These are phyloP conservation scores for Aspergillus cristatus DNA, from an alignment of 495 filamentous ascomycete genomes.

Conservation along the genomic window DNA sequence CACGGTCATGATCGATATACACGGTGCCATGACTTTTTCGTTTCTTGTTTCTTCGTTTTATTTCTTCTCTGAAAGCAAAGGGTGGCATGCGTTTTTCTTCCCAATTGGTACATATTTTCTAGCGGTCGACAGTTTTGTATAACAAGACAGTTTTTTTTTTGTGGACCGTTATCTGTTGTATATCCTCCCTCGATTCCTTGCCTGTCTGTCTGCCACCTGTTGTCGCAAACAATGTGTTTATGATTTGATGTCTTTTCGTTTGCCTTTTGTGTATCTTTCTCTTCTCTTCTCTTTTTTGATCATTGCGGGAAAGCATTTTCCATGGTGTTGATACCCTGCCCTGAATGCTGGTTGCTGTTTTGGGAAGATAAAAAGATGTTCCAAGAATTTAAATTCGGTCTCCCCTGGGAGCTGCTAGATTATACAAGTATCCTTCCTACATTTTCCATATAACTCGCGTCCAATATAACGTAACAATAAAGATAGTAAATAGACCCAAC, in stretches of 20 bases:
- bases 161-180: slow-evolving; percentile 16
- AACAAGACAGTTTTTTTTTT: slow-evolving; percentile 9
- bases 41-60: slow-evolving; percentile 6
- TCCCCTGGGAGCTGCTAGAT: too few relatives aligned
- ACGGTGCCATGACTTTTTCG: background rate
- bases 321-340: slow-evolving; percentile 44
- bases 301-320: slow-evolving; percentile 28
- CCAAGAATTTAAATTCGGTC: too few relatives aligned
- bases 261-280: slow-evolving; percentile 3
- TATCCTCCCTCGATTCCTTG: too few relatives aligned
- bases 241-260: slow-evolving; percentile 3
- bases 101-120: background rate
- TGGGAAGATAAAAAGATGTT: slow-evolving; percentile 6
- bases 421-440: too few relatives aligned
- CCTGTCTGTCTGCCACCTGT: too few relatives aligned
- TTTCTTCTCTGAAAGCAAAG: background rate
- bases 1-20: background rate
- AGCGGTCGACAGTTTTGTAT: slow-evolving; percentile 9
- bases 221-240: slow-evolving; percentile 14
- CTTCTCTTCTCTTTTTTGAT: slow-evolving; percentile 9
- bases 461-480: too few relatives aligned
- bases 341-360: slow-evolving; percentile 17
- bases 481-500: background rate
- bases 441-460: too few relatives aligned
- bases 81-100: background rate